Evolutionary conservation across 2,329 filamentous ascomycete species (phyloP), one percentile per base, ranked within the genome.

Genomic region (Cladophialophora carrionii): DNA sequence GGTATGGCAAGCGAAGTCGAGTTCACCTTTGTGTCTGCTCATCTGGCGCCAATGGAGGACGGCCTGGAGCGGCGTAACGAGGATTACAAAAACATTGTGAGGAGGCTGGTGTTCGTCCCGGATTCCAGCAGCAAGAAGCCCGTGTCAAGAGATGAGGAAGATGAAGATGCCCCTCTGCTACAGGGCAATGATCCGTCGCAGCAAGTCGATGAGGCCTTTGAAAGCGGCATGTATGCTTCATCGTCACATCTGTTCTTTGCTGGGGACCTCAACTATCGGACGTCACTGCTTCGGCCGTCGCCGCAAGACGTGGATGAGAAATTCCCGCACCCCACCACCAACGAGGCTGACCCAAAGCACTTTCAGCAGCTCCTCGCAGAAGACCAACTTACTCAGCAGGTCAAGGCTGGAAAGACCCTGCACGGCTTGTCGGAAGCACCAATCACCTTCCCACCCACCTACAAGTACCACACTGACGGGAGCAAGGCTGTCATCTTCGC

Each of bases 251-350:
- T 97, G 1, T 96, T 98, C 75, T 82, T 98, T 54, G 90, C 89
- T 0, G 95, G 95, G 26, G 95, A 99, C 76, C 84, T 99, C 66
- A 99, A 99, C 81, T 99, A 99, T 78, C 90, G 95, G 71, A 96
- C 94, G 20, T 87, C 88, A 7, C 84, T 87, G 67, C 83, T 82
- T 0, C 80, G 84, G 0, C 92, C 93, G 0, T 79, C 82, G 0
- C 80, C 84, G 0, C 78, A 82, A 2, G 69, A 70, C 37, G 57
- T 65, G n/a, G 87, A 90, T 57, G 57, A 79, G 5, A 77, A 76
- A 3, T 90, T 92, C 84, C 85, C 95, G 71, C 76, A 88, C 76
- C 80, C 83, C 74, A 72, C 24, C 51, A 7, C 58, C 78, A 75
- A 84, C 73, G 72, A 77, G 3, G 72, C 74, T 12, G 82, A 84